Base-by-base conservation (phyloP, 208 protist genomes). In the Herpetomonas muscarum region DNA sequence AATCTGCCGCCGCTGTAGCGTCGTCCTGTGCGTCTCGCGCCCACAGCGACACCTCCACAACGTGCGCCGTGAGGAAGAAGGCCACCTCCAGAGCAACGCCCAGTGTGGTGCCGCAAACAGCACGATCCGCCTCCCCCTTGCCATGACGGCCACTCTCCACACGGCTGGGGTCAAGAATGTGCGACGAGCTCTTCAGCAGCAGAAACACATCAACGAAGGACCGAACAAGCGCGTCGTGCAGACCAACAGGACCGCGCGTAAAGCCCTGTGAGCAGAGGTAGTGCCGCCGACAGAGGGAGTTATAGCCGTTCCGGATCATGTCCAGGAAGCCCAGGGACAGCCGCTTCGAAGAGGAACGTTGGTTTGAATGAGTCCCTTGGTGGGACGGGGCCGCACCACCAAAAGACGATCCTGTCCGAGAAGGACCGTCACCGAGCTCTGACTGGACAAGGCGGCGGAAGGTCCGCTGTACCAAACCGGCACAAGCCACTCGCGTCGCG, bases 61-160 rank as follows among this genome's bases (percentile, higher is more conserved):
- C 49, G 15, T 68, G 67, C 39, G 75, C 64, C 13, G 67, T 71
- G 1, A 87, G 52, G 45, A 90, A 93, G 60, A 88, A 93, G 21
- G 61, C 60, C 0, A 80, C 74, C 34, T 93, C 86, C 4, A 82
- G 10, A 12, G 81, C 82, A 36, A 85, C 70, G 0, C 67, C 46
- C 25, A 85, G 70, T 2, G 34, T 54, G 9, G 73, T 76, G 22
- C 86, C 86, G 55, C 85, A 88, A 1, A 79, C 68, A n/a, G 47
- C 57, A n/a, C 26, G 31, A 29, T 60, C 32, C 7, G 29, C 5
- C 4, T 10, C 3, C 13, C 19, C 36, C 3, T 37, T 47, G 26
- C 36, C 28, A 10, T 59, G 15, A 3, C 15, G 3, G 29, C 46
- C 36, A 19, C 3, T 5, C 13, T 3, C 31, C 17, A 15, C 15